phyloP scores from a whole-genome alignment of 179 eudicot genomes.

The Silene coronaria region DNA sequence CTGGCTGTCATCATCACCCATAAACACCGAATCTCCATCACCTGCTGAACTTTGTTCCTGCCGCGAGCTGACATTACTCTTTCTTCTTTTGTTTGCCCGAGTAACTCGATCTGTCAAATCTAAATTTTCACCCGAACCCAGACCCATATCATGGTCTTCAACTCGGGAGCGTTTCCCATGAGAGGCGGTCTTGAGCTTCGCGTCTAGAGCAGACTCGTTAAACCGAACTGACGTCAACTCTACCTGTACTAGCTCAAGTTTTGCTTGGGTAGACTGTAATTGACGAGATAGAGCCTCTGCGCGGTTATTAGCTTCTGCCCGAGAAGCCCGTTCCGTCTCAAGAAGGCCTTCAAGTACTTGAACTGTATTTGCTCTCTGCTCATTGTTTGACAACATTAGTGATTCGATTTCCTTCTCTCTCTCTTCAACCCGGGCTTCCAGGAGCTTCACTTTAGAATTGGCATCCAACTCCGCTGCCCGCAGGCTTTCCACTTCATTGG shows the following conservation, averaged over 20 bases:
- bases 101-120: slow-evolving; percentile 30
- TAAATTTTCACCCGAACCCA: slow-evolving; percentile 53
- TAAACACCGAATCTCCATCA: slow-evolving; percentile 66
- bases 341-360: slow-evolving; percentile 73
- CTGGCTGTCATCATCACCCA: slow-evolving; percentile 46
- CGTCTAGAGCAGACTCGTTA: slow-evolving; percentile 67
- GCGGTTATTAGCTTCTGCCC: slow-evolving; percentile 72
- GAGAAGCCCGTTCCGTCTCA: slow-evolving; percentile 70
- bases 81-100: slow-evolving; percentile 59
- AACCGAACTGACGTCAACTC: slow-evolving; percentile 64
- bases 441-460: slow-evolving; percentile 48
- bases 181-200: slow-evolving; percentile 67
- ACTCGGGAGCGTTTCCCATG: slow-evolving; percentile 68
- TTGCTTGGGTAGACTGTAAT: slow-evolving; percentile 77
- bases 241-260: slow-evolving; percentile 69
- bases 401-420: slow-evolving; percentile 76
- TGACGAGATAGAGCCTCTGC: slow-evolving; percentile 83
- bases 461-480: slow-evolving; percentile 68
- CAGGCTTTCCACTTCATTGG: slow-evolving; percentile 44
- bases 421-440: slow-evolving; percentile 81
- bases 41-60: slow-evolving; percentile 37
- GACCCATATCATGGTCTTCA: slow-evolving; percentile 53
- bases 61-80: slow-evolving; percentile 53
- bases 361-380: slow-evolving; percentile 69
- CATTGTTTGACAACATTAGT: slow-evolving; percentile 67